Evolutionary conservation across 2,329 filamentous ascomycete species (phyloP).

Genomic region (Talaromyces verruculosus): DNA sequence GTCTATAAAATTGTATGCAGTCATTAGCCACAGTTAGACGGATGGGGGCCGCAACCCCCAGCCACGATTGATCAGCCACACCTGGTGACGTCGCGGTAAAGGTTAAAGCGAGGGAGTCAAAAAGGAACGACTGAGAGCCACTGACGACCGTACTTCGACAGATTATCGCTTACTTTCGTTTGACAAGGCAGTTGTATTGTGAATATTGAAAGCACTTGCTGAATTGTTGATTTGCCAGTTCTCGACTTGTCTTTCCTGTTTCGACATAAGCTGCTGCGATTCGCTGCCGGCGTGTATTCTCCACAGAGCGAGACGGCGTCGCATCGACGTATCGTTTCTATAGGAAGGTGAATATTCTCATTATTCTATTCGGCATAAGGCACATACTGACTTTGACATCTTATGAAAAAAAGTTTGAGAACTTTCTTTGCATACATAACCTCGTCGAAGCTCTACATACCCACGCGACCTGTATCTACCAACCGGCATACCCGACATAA

Average conservation of each 20-base stretch:
- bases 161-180: not conserved
- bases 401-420: not conserved
- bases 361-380: not conserved
- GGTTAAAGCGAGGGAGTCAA: not conserved
- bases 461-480: not conserved
- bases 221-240: not conserved
- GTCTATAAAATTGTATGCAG: not conserved
- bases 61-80: constrained; percentile 9
- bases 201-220: not conserved
- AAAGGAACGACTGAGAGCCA: not conserved
- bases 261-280: not conserved
- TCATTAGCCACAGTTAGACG: not conserved
- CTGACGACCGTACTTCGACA: not conserved
- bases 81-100: constrained; percentile 8
- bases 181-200: not conserved
- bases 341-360: not conserved
- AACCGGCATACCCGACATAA: not conserved
- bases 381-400: no score
- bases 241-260: not conserved
- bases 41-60: not conserved
- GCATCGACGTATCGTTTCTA: not conserved
- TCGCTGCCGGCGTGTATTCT: not conserved
- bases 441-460: not conserved
- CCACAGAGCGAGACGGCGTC: not conserved
- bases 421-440: not conserved